Base-by-base conservation (phyloP, 108 stramenopile species). In the Stephanodiscus minutulus region DNA sequence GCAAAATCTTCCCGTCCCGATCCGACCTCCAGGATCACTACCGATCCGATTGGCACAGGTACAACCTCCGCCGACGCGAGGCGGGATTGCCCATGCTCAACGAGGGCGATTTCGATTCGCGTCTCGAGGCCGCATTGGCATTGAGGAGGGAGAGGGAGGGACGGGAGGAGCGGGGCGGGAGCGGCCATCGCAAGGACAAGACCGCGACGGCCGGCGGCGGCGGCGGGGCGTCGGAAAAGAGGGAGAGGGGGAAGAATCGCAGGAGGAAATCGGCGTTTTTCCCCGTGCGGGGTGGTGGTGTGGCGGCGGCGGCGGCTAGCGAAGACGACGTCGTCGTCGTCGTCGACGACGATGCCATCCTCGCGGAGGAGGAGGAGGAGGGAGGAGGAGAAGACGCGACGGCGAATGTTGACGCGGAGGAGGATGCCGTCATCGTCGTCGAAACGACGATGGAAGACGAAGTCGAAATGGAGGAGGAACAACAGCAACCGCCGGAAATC, bases 21-120 rank as follows among this genome's bases (percentile, higher is more conserved):
- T 24, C 60, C 24, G 92, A 90, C 48, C 80, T 96, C 28, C 89
- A 88, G 54, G 76, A 84, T 13, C 95, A 96, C 61, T 96, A 96
- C 89, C 94, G 91, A 72, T 90, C 90, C 39, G 96, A 96, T 64
- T 98, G 98, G 98, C 98, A 99, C 82, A 84, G 89, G 61, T 97
- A 97, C 86, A 99, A 99, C 81, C 85, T 98, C 60, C 96, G 95
- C 78, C 92, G 97, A 48, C 89, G 96, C 48, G 91, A 96, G 52
- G 90, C 91, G 10, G 86, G 81, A 21, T 74, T 98, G 67, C 82
- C 87, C 27, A 68, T 91, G 69, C 48, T 96, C 47, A 72, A 77
- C 43, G 85, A 93, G 61, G 28, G 25, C 25, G 92, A 94, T 33
- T 96, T 96, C 64, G 78, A 81, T 53, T 74, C 83, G 10, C 86